Base-by-base conservation (phyloP, 2,329 filamentous ascomycete species). In the Pseudocercospora pini-densiflorae region DNA sequence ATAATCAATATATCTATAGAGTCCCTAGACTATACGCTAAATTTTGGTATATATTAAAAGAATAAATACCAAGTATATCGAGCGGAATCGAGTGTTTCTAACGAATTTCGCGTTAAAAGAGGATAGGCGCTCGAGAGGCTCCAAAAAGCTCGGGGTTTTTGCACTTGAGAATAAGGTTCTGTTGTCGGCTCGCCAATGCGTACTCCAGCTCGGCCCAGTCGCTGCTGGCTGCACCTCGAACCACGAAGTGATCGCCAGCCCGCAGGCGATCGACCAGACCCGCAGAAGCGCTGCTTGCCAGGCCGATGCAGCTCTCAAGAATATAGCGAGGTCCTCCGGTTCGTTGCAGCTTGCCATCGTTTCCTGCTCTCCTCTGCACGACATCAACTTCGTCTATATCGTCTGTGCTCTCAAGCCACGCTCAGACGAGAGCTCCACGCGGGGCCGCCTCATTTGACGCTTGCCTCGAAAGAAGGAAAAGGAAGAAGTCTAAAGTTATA, bases 401-500 rank as follows among this genome's bases (percentile, higher is more conserved):
- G 47, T n/a, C 57, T 33, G 33, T 47, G 57, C 57, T 24, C 14
- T 45, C 19, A 59, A 47, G 57, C 57, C 57, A 45, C 57, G 31
- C 57, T 45, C 31, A 12, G 8, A 59, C 57, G 33, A 59, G 57
- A 29, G 57, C 57, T 27, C 40, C 57, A 45, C 57, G 57, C 57
- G 33, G 33, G 31, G 33, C 19, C 40, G 19, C 57, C 29, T 29
- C 57, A 45, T 31, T 23, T 19, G 61, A 33, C 60, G 59, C 59
- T 61, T 62, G 59, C 40, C 59, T 59, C 59, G 59, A 65, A 65
- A 55, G 51, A 61, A 51, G 43, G 54, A 65, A 58, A 45, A 33
- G 27, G 40, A 59, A 55, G 31, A 63, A 29, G 53, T 57, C 58
- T 64, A 43, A 27, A 29, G 16, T 31, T 47, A 27, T 54, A 43